Percentiles rank a stretch among this genome's conserved stretches.
phyloP scores from a whole-genome alignment of 1,284 basidiomycete species.

The Fomes fomentarius region DNA sequence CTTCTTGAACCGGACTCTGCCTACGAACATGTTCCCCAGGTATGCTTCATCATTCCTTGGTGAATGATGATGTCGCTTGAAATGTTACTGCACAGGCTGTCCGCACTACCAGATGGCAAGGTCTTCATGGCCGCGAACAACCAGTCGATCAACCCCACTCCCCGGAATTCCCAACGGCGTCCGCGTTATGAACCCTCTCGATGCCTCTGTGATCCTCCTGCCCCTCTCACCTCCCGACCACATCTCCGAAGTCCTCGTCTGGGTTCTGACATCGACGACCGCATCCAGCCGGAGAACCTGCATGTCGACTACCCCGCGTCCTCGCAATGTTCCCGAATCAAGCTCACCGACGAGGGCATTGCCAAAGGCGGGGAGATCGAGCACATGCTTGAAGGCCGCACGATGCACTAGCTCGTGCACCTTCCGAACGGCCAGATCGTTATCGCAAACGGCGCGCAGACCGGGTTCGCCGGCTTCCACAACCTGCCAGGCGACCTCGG shows the following conservation, averaged over 20 bases:
- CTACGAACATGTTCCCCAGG: slow-evolving; percentile 32
- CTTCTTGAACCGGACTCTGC: slow-evolving; percentile 42
- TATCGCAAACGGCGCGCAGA: slow-evolving; percentile 49
- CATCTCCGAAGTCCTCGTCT: slow-evolving; percentile 52
- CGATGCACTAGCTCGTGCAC: slow-evolving; percentile 54
- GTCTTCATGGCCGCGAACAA: slow-evolving; percentile 48
- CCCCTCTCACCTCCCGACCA: slow-evolving; percentile 49
- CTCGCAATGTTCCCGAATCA: slow-evolving; percentile 41
- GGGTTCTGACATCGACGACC: slow-evolving; percentile 44
- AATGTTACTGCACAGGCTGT: no score
- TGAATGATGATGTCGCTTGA: no score
- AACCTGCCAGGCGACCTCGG: slow-evolving; percentile 26
- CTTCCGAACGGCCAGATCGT: slow-evolving; percentile 56
- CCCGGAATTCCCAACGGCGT: slow-evolving; percentile 53
- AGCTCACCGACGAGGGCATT: slow-evolving; percentile 27
- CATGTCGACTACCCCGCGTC: slow-evolving; percentile 45
- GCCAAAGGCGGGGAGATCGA: slow-evolving; percentile 29
- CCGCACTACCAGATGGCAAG: slow-evolving; percentile 42
- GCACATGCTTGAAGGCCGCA: slow-evolving; percentile 35
- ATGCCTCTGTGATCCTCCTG: slow-evolving; percentile 49
- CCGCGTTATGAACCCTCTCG: slow-evolving; percentile 45
- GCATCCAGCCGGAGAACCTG: slow-evolving; percentile 34
- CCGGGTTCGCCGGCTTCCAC: slow-evolving; percentile 51
- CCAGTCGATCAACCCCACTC: slow-evolving; percentile 40
- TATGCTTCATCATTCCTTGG: slow-evolving; percentile 12